Conservation (phyloP, 169 alveolate genomes). For the Plasmodium gaboni region DNA sequence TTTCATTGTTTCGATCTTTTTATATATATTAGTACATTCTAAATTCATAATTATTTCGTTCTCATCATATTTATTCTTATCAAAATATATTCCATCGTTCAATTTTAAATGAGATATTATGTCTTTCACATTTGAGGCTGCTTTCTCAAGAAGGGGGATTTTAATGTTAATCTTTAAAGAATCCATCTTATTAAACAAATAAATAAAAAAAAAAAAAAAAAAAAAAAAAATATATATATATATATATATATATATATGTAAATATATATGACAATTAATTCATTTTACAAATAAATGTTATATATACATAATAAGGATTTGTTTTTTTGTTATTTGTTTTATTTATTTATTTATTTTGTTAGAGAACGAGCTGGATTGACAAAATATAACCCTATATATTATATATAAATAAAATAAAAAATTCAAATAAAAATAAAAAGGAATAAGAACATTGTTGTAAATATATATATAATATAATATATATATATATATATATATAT, state of each 20-base stretch:
- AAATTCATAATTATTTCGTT: slow-evolving; percentile 61
- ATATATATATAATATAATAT: too few relatives aligned
- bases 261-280: not conserved
- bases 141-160: slow-evolving; percentile 76
- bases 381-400: too few relatives aligned
- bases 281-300: not conserved
- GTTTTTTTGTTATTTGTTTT: too few relatives aligned
- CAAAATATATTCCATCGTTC: slow-evolving; percentile 76
- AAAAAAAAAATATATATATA: not conserved
- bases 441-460: too few relatives aligned
- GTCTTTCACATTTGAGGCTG: slow-evolving; percentile 76
- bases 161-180: slow-evolving; percentile 12
- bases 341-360: too few relatives aligned
- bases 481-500: too few relatives aligned
- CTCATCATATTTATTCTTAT: slow-evolving; percentile 42
- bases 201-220: not conserved
- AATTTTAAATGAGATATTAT: slow-evolving; percentile 60
- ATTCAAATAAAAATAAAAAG: too few relatives aligned
- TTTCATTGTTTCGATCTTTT: slow-evolving; percentile 85
- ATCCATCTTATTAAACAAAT: slow-evolving; percentile 20
- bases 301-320: too few relatives aligned
- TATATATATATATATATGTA: not conserved
- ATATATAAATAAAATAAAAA: too few relatives aligned
- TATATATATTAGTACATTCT: slow-evolving; percentile 74
- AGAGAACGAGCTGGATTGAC: too few relatives aligned